Percentiles rank a stretch among this genome's conserved stretches.
Conservation (phyloP, 768 basidiomycete species). For the Rhodotorula sphaerocarpa region DNA sequence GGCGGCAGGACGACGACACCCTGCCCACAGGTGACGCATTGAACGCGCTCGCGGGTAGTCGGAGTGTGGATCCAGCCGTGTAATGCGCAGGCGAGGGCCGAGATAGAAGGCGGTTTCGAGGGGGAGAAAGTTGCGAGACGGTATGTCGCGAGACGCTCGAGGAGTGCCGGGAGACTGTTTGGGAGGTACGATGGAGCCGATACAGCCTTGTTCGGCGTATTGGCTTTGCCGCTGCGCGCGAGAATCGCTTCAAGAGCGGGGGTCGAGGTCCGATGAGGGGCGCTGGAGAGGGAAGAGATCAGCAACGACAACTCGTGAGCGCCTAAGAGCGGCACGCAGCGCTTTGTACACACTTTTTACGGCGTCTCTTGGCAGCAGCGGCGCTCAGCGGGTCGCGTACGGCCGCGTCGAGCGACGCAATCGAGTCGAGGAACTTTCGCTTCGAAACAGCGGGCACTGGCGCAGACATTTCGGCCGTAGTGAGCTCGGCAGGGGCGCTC, state of each 20-base stretch:
- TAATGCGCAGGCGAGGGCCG: constrained; percentile 10
- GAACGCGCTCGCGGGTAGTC: constrained; percentile 7
- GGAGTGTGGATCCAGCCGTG: constrained; percentile 22
- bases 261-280: constrained; percentile 11
- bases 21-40: constrained; percentile 19
- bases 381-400: neutral
- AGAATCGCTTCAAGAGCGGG: constrained; percentile 27
- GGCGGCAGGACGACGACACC: constrained; percentile 26
- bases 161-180: constrained; percentile 3
- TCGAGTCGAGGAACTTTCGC: neutral
- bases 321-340: accelerated
- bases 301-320: neutral
- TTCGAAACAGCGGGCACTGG: neutral
- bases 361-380: neutral
- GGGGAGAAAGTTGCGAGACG: constrained; percentile 22
- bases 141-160: constrained; percentile 24
- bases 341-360: neutral
- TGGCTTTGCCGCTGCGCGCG: neutral
- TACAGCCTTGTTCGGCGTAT: neutral
- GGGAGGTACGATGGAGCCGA: constrained; percentile 14
- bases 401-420: constrained; percentile 6
- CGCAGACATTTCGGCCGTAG: too few relatives aligned
- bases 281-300: too few relatives aligned
- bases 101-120: constrained; percentile 16
- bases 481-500: too few relatives aligned